Evolutionary conservation across 2,329 filamentous ascomycete species (phyloP).

Genomic region (Sphaerulina vaccinii): DNA sequence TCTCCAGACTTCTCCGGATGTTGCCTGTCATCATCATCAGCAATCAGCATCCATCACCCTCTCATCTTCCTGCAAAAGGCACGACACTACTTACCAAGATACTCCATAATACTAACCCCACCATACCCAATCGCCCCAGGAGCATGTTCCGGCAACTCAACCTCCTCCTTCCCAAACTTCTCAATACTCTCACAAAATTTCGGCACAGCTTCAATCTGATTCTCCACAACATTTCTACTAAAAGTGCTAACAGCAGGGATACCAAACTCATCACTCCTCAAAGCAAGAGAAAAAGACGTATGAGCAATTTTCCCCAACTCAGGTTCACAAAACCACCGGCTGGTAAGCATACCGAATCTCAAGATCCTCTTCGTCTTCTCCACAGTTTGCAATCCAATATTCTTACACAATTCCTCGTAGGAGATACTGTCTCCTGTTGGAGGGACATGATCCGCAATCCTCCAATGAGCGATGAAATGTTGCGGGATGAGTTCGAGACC

Average conservation of each 20-base stretch:
- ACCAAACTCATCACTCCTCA: conserved; percentile 2
- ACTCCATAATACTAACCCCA: conserved; percentile 24
- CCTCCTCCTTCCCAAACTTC: conserved; percentile 23
- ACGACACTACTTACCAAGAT: conserved; percentile 22
- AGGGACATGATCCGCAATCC: conserved; percentile 11
- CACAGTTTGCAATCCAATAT: conserved; percentile 8
- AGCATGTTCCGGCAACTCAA: conserved; percentile 24
- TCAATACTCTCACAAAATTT: conserved; percentile 21
- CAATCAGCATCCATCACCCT: no score
- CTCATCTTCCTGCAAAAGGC: no score
- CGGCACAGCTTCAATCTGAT: conserved; percentile 6
- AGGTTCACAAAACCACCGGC: conserved; percentile 15
- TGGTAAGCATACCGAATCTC: conserved; percentile 18
- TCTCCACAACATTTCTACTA: conserved; percentile 13
- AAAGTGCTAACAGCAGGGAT: conserved; percentile 4
- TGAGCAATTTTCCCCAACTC: conserved; percentile 14
- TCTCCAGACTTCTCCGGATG: conserved; percentile 20
- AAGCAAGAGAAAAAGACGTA: conserved; percentile 13
- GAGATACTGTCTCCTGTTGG: conserved; percentile 8
- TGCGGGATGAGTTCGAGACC: no score
- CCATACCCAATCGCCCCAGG: conserved; percentile 15
- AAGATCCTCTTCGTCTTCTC: conserved; percentile 12
- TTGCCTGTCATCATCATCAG: no score
- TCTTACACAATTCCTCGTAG: conserved; percentile 10
- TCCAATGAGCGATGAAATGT: conserved; percentile 1